These are phyloP conservation scores for Nyssa sinensis DNA, from an alignment of 148 eudicot genomes.

Conservation along the genomic window DNA sequence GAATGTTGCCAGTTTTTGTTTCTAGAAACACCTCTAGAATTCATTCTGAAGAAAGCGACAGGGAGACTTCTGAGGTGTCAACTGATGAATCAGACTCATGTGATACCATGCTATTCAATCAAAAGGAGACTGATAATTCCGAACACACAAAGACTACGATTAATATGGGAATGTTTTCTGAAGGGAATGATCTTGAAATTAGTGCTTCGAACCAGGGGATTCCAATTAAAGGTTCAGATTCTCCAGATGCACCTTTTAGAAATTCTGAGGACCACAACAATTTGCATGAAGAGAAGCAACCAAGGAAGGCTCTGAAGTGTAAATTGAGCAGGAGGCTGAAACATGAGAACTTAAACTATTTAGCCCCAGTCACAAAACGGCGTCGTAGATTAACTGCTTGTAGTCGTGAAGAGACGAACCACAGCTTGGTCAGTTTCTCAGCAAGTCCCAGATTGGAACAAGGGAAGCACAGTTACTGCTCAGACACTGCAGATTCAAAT, in stretches of 20 bases:
- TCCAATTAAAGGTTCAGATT: not conserved
- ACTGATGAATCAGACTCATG: slow-evolving; percentile 26
- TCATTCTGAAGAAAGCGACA: slow-evolving; percentile 18
- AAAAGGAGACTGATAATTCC: not conserved
- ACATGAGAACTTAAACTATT: slow-evolving; percentile 15
- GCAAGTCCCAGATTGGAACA: slow-evolving; percentile 12
- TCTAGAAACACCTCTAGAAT: slow-evolving; percentile 1
- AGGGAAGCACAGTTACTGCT: slow-evolving; percentile 20
- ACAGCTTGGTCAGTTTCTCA: not conserved
- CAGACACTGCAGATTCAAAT: slow-evolving; percentile 25
- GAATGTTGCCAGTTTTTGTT: slow-evolving; percentile 21
- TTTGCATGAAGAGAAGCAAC: slow-evolving; percentile 15
- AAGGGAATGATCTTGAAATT: slow-evolving; percentile 12
- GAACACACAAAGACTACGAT: slow-evolving; percentile 10
- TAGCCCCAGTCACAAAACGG: slow-evolving; percentile 25
- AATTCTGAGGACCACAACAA: not conserved
- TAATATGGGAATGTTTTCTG: not conserved
- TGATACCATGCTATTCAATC: not conserved
- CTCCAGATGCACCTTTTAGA: not conserved
- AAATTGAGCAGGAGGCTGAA: slow-evolving; percentile 12
- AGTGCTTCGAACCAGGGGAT: not conserved
- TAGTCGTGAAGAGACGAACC: slow-evolving; percentile 14
- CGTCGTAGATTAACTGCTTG: slow-evolving; percentile 28
- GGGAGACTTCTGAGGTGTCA: slow-evolving; percentile 17
- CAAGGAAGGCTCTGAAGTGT: slow-evolving; percentile 21